Conservation (phyloP, 345 rosid species). For the Heritiera fomes region DNA sequence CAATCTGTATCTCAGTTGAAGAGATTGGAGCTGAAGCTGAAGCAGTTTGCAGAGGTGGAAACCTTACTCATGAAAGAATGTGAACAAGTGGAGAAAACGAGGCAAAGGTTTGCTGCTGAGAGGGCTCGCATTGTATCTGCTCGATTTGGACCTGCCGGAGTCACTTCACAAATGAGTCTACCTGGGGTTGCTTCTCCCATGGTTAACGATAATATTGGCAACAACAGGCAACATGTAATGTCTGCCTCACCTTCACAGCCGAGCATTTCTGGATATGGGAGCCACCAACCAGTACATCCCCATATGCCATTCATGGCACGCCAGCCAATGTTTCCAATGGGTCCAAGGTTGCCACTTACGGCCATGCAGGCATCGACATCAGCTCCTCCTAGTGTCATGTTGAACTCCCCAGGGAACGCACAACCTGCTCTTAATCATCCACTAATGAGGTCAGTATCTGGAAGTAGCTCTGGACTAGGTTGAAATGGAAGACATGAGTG, state of each 20-base stretch:
- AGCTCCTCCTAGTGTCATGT: slow-evolving; percentile 53
- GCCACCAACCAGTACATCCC: slow-evolving; percentile 61
- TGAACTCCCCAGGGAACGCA: slow-evolving; percentile 46
- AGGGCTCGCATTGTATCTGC: slow-evolving; percentile 62
- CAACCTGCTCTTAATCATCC: slow-evolving; percentile 61
- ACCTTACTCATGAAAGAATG: slow-evolving; percentile 91
- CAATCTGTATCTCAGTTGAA: slow-evolving; percentile 53
- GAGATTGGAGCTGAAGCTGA: slow-evolving; percentile 94
- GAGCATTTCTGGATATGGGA: slow-evolving; percentile 55
- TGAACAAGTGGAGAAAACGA: slow-evolving; percentile 91
- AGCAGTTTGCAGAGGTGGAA: slow-evolving; percentile 99
- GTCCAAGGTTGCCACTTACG: slow-evolving; percentile 71
- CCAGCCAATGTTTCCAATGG: slow-evolving; percentile 64
- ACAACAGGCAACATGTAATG: slow-evolving; percentile 54
- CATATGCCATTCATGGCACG: slow-evolving; percentile 81
- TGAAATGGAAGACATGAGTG: slow-evolving; percentile 25
- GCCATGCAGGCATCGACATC: slow-evolving; percentile 58
- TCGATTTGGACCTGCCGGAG: slow-evolving; percentile 58
- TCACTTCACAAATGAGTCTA: slow-evolving; percentile 46
- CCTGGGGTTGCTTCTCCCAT: slow-evolving; percentile 55
- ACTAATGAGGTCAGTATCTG: slow-evolving; percentile 63
- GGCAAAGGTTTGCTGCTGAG: slow-evolving; percentile 83
- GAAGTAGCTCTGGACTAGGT: slow-evolving; percentile 65
- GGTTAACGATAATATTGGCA: slow-evolving; percentile 48
- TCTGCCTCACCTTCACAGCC: slow-evolving; percentile 66